Conservation (phyloP, 805 yeast genomes). For the Monosporozyma aerobia region DNA sequence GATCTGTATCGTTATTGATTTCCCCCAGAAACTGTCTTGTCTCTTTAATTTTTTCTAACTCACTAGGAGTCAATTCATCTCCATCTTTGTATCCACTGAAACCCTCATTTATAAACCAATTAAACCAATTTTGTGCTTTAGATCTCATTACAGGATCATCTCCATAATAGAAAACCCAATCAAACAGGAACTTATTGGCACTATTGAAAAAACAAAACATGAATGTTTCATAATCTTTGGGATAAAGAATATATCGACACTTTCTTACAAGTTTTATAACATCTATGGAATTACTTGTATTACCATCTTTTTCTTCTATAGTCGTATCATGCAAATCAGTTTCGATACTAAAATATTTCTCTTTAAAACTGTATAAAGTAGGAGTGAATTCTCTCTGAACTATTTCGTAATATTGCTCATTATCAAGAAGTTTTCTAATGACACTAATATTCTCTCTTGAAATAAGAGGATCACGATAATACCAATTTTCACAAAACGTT, state of each 20-base stretch:
- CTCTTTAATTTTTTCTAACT: neutral
- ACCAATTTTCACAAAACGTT: conserved; percentile 12
- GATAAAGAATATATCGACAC: conserved; percentile 9
- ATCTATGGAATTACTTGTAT: conserved; percentile 6
- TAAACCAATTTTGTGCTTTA: conserved; percentile 18
- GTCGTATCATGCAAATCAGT: conserved; percentile 5
- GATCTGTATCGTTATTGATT: neutral
- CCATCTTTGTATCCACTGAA: conserved; percentile 2
- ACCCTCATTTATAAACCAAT: conserved; percentile 13
- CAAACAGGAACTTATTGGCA: conserved; percentile 15
- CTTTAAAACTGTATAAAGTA: conserved; percentile 9
- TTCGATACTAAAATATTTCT: conserved; percentile 17
- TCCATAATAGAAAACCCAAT: conserved; percentile 17
- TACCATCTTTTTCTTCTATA: neutral
- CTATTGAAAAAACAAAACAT: conserved; percentile 16
- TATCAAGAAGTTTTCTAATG: conserved; percentile 10
- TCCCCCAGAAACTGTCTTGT: neutral
- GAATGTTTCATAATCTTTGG: conserved; percentile 6
- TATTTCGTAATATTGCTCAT: conserved; percentile 7
- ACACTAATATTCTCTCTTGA: conserved; percentile 3
- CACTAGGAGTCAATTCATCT: neutral
- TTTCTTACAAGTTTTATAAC: conserved; percentile 9
- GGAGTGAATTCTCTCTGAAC: conserved; percentile 5
- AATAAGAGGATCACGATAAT: neutral
- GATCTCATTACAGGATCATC: neutral